Evolutionary conservation across 2,329 filamentous ascomycete species (phyloP), one percentile per base, ranked within the genome.

Genomic region (Colletotrichum nymphaeae): DNA sequence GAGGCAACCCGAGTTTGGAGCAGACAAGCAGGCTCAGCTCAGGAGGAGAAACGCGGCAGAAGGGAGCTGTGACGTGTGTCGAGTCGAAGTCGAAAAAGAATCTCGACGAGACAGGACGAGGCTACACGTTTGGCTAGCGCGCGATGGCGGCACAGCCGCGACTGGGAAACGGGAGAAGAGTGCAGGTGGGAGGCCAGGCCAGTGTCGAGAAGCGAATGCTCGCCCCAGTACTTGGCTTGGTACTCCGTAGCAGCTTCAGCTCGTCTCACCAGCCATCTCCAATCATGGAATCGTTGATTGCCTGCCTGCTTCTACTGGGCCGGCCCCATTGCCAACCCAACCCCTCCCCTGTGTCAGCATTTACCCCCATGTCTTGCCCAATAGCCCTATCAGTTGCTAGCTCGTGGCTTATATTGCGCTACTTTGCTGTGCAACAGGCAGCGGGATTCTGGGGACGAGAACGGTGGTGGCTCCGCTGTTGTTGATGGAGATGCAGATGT

Each of bases 331-430:
- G 22, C 30, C 30, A 57, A 35, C 56, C 37, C 19, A 53, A n/a
- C 28, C 26, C 14, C 32, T 12, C 55, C 67, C 70, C 66, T 67
- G 70, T 46, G 24, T n/a, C 42, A 14, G 56, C 67, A 71, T 73
- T 71, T 67, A 67, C 35, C 35, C 71, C 71, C 67, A 53, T 71
- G 71, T 73, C 71, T 73, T 60, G 67, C 67, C 37, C 67, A 66
- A 55, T 71, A 66, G 56, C 62, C 71, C 56, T 64, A 57, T 70
- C 70, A 14, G 56, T 65, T 56, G 56, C 60, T 66, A 65, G 67
- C 46, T 56, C 67, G 53, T 58, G 55, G 56, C 26, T 57, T 24
- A 52, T 60, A 30, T 19, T 53, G 70, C 26, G 35, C 67, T 65
- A 35, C 60, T 57, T 55, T 60, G 66, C 60, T 56, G 60, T 65